phyloP scores from a whole-genome alignment of 768 basidiomycete genomes.

The Lentinus tigrinus region DNA sequence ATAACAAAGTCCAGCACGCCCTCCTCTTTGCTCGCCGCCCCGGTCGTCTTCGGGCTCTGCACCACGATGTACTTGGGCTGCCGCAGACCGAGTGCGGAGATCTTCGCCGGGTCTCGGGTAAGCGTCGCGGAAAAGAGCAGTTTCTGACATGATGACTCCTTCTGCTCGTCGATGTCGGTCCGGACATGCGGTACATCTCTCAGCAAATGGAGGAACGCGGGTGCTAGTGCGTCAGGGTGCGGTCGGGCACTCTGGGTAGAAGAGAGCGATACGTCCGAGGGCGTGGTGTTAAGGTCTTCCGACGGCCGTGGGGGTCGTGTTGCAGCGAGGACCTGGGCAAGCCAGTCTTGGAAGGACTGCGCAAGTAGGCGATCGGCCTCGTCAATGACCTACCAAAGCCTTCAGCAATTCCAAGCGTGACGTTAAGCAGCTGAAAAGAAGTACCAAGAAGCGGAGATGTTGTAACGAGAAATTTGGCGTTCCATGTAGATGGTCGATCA shows the following conservation, averaged over 20 bases:
- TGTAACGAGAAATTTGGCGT: slow-evolving; percentile 91
- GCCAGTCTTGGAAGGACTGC: slow-evolving; percentile 96
- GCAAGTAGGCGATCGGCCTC: slow-evolving; percentile 96
- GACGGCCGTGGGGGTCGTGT: slow-evolving; percentile 43
- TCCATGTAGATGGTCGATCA: slow-evolving; percentile 90
- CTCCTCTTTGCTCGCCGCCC: slow-evolving; percentile 30
- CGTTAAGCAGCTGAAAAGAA: slow-evolving; percentile 26
- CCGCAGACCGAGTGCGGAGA: slow-evolving; percentile 75
- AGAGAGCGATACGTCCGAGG: background rate
- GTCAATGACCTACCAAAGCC: slow-evolving; percentile 74
- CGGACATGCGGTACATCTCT: slow-evolving; percentile 39
- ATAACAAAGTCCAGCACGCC: slow-evolving; percentile 55
- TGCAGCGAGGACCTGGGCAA: slow-evolving; percentile 78
- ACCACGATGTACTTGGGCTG: slow-evolving; percentile 89
- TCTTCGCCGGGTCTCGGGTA: slow-evolving; percentile 91
- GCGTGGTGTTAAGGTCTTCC: background rate
- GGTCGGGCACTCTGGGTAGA: slow-evolving; percentile 7
- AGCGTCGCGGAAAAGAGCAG: slow-evolving; percentile 95
- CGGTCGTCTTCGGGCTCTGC: slow-evolving; percentile 42
- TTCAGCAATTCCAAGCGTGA: background rate
- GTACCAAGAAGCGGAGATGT: slow-evolving; percentile 90
- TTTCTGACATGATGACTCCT: slow-evolving; percentile 80
- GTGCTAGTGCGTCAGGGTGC: slow-evolving; percentile 58
- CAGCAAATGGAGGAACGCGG: slow-evolving; percentile 49
- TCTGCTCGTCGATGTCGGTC: slow-evolving; percentile 57